Evolutionary conservation across 495 filamentous ascomycete species (phyloP).

Genomic region (Endocarpon pusillum): DNA sequence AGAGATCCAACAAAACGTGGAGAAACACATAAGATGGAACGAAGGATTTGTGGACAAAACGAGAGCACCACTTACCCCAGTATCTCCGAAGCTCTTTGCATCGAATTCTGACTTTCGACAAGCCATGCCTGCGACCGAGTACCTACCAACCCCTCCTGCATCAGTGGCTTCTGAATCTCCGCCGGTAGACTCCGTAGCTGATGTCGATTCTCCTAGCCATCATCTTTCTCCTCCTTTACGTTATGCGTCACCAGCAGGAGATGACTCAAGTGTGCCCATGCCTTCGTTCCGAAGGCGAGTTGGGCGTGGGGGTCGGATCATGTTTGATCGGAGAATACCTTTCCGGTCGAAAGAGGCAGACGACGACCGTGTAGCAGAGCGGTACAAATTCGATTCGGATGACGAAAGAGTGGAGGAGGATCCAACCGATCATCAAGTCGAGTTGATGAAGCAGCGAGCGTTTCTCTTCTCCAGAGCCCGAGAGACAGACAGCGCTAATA

Average conservation of each 20-base stretch:
- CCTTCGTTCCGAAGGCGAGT: slow-evolving; percentile 51
- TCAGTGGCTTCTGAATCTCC: slow-evolving; percentile 51
- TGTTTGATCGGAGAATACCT: slow-evolving; percentile 56
- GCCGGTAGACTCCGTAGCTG: slow-evolving; percentile 25
- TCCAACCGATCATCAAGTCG: slow-evolving; percentile 42
- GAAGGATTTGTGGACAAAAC: slow-evolving; percentile 70
- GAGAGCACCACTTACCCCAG: slow-evolving; percentile 59
- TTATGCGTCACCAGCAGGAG: slow-evolving; percentile 29
- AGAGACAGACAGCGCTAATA: too few relatives aligned
- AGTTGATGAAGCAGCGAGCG: too few relatives aligned
- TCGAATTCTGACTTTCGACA: slow-evolving; percentile 43
- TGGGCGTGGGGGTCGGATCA: slow-evolving; percentile 60
- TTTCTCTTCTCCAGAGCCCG: too few relatives aligned
- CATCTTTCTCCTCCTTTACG: slow-evolving; percentile 26
- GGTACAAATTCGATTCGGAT: slow-evolving; percentile 67
- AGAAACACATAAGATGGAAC: slow-evolving; percentile 78
- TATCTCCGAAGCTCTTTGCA: slow-evolving; percentile 36
- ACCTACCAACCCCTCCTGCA: slow-evolving; percentile 73
- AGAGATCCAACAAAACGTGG: slow-evolving; percentile 64
- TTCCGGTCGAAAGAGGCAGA: slow-evolving; percentile 10
- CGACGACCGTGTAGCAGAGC: slow-evolving; percentile 7
- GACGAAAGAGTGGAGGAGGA: slow-evolving; percentile 52
- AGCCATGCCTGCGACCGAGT: slow-evolving; percentile 51
- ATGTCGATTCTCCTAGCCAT: slow-evolving; percentile 19
- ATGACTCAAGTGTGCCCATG: slow-evolving; percentile 20